Evolutionary conservation across 2,329 filamentous ascomycete genomes (phyloP), one percentile per base, ranked within the genome.

Genomic region (Keithomyces neogunnii): DNA sequence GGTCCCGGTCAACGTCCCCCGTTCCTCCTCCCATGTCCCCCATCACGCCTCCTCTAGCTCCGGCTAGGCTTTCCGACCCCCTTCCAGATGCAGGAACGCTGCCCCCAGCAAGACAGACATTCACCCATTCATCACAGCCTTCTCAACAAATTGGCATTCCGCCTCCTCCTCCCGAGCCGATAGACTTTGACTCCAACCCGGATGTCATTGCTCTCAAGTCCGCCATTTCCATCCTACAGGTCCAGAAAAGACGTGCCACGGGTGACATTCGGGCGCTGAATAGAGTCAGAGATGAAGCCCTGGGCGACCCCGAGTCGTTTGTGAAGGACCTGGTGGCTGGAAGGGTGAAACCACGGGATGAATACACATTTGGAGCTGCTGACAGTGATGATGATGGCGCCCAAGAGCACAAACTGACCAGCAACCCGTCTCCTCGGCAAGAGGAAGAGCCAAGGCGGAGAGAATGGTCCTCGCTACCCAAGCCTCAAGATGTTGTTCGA

Each of bases 171-270:
- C 74, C 76, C 0, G 68, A 73, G 39, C 73, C 80, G 44, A 73
- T 85, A 53, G 73, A 78, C 59, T 81, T 84, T 54, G 74, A 79
- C 56, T 68, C 71, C 51, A 95, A 95, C 63, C 84, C 89, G 6
- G 92, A 97, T 72, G 89, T 86, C 29, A 85, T 96, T 54, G 92
- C 92, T 4, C 77, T 96, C 53, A 84, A 86, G 57, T 88, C 87
- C 30, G 88, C 91, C 45, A 89, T 96, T 54, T 86, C 88, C 7
- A 84, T 96, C 48, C 75, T 97, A 45, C 89, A 95, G 70, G 77
- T 95, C 57, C 92, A 97, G 72, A 84, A 84, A 56, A 82, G 85
- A 62, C 87, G 86, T 64, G 89, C 89, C 40, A 73, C 83, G 47
- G 78, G 80, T 45, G 91, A 96, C 69, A 84, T 96, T 48, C 78